Evolutionary conservation across 2,329 filamentous ascomycete genomes (phyloP).

Genomic region (Colletotrichum sp.): DNA sequence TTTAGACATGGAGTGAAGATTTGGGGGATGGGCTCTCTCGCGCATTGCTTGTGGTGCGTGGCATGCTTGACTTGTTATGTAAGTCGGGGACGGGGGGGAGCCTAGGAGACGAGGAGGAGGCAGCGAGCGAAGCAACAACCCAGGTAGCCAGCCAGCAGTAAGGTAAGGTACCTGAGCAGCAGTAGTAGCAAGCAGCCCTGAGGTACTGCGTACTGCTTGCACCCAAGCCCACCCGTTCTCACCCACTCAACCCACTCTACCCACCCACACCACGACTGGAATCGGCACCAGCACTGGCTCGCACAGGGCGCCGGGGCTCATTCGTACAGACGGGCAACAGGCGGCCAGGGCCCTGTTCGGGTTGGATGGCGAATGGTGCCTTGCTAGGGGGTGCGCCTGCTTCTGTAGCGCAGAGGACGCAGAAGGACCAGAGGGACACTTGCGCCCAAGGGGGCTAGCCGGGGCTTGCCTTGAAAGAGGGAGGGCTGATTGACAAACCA

Average conservation of each 20-base stretch:
- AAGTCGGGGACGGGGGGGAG: slow-evolving; percentile 16
- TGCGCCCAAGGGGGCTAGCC: slow-evolving; percentile 9
- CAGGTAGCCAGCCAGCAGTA: background rate
- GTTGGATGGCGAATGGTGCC: slow-evolving; percentile 13
- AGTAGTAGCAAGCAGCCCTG: background rate
- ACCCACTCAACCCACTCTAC: slow-evolving; percentile 14
- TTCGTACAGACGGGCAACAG: slow-evolving; percentile 1
- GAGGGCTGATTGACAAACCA: slow-evolving; percentile 15
- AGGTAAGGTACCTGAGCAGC: background rate
- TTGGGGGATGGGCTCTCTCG: slow-evolving; percentile 14
- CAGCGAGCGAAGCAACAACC: background rate
- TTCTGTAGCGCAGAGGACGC: slow-evolving; percentile 6
- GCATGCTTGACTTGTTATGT: slow-evolving; percentile 22
- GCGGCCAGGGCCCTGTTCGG: slow-evolving; percentile 8
- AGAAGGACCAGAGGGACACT: slow-evolving; percentile 18
- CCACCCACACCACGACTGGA: slow-evolving; percentile 1
- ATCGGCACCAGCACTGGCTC: background rate
- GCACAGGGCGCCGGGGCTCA: background rate
- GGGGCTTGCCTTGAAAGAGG: slow-evolving; percentile 13
- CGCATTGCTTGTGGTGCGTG: slow-evolving; percentile 17
- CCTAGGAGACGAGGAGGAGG: slow-evolving; percentile 17
- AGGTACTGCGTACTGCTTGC: background rate
- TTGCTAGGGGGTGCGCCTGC: slow-evolving; percentile 17
- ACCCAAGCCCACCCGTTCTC: slow-evolving; percentile 11
- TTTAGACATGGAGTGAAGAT: slow-evolving; percentile 18